Evolutionary conservation across 768 basidiomycete genomes (phyloP).

Genomic region (Rhizopogon salebrosus): DNA sequence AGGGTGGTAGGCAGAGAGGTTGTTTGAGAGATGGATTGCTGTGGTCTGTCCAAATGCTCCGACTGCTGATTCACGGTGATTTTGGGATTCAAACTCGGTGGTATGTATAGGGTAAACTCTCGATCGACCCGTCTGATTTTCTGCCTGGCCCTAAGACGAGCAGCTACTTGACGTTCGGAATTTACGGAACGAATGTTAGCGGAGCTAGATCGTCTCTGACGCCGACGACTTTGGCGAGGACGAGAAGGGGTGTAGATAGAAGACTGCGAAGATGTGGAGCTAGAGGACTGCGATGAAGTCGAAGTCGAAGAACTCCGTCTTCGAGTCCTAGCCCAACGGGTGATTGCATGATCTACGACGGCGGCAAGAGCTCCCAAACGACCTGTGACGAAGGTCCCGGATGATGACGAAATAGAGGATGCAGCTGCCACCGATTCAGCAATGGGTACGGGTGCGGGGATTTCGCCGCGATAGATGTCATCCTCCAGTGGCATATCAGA

Average conservation of each 20-base stretch:
- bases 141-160: constrained; percentile 58
- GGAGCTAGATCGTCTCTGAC: constrained; percentile 42
- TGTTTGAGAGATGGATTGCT: constrained; percentile 34
- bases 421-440: constrained; percentile 22
- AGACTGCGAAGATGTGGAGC: constrained; percentile 28
- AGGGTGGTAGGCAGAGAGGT: constrained; percentile 44
- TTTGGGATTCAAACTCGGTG: constrained; percentile 26
- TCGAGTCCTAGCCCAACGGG: constrained; percentile 55
- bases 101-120: constrained; percentile 62
- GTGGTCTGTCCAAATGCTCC: constrained; percentile 3
- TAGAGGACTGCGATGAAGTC: constrained; percentile 41
- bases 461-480: constrained; percentile 61
- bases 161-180: constrained; percentile 57
- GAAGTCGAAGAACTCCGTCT: constrained; percentile 37
- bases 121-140: constrained; percentile 55
- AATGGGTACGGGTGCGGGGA: constrained; percentile 26
- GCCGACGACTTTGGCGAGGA: constrained; percentile 35
- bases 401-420: constrained; percentile 26
- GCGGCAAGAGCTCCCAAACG: constrained; percentile 51
- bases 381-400: constrained; percentile 32
- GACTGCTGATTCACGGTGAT: neutral
- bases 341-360: constrained; percentile 65
- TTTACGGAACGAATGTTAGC: constrained; percentile 46
- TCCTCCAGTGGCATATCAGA: constrained; percentile 21
- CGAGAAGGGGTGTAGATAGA: constrained; percentile 32